Evolutionary conservation across 768 basidiomycete genomes (phyloP).

Genomic region (Boletus reticuloceps): DNA sequence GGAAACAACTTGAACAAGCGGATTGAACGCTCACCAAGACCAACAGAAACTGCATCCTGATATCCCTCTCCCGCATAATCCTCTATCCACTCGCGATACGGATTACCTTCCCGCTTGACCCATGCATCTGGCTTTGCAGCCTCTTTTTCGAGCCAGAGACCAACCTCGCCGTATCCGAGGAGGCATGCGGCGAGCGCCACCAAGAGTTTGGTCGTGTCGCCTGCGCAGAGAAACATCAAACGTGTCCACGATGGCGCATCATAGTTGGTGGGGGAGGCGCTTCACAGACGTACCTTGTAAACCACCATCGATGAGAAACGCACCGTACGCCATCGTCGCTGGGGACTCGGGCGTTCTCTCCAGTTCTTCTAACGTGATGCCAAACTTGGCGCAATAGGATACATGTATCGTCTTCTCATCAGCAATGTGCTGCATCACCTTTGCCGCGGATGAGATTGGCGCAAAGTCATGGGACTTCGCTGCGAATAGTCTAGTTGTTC

Average conservation of each 20-base stretch:
- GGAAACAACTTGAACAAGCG: not conserved
- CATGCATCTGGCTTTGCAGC: slow-evolving; percentile 42
- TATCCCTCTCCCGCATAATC: slow-evolving; percentile 77
- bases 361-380: too few species aligned
- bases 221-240: slow-evolving; percentile 28
- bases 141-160: slow-evolving; percentile 73
- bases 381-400: too few species aligned
- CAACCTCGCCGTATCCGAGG: slow-evolving; percentile 91
- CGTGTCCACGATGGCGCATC: too few species aligned
- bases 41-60: slow-evolving; percentile 67
- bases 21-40: slow-evolving; percentile 56
- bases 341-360: too few species aligned
- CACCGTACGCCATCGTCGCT: too few species aligned
- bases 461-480: too few species aligned
- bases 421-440: too few species aligned
- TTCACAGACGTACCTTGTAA: not conserved
- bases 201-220: slow-evolving; percentile 68
- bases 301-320: too few species aligned
- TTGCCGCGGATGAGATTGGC: too few species aligned
- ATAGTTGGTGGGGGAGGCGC: too few species aligned
- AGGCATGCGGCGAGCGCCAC: slow-evolving; percentile 85
- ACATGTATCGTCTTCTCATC: slow-evolving; percentile 50
- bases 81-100: slow-evolving; percentile 73
- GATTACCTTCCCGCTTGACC: slow-evolving; percentile 64
- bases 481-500: slow-evolving; percentile 31